Conservation (phyloP, 2,329 filamentous ascomycete species). For the Sarocladiaceae sp. region DNA sequence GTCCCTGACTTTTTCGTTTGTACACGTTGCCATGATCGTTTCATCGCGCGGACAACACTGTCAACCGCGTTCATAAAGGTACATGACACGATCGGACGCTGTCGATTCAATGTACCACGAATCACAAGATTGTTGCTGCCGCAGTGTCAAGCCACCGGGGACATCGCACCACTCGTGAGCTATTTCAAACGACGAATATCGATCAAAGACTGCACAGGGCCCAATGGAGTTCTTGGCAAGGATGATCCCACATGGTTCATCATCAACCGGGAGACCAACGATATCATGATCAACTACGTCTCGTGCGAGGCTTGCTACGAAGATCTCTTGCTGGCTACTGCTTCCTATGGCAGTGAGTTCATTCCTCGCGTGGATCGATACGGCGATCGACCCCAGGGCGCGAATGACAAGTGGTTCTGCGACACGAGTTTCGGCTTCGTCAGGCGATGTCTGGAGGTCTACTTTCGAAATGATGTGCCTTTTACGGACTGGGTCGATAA, state of each 20-base stretch:
- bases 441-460: constrained; percentile 14
- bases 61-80: constrained; percentile 23
- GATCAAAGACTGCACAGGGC: constrained; percentile 26
- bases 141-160: constrained; percentile 21
- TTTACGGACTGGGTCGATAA: constrained; percentile 23
- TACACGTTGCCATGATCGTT: constrained; percentile 34
- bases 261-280: constrained; percentile 16
- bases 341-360: constrained; percentile 26
- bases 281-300: constrained; percentile 27
- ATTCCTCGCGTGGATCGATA: constrained; percentile 11
- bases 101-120: constrained; percentile 27
- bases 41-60: constrained; percentile 28
- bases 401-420: constrained; percentile 27
- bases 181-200: constrained; percentile 24
- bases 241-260: constrained; percentile 28
- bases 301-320: constrained; percentile 35
- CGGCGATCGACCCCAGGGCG: constrained; percentile 17
- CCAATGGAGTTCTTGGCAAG: constrained; percentile 13
- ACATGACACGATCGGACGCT: constrained; percentile 17
- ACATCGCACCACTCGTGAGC: constrained; percentile 18
- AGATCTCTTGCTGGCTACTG: constrained; percentile 23
- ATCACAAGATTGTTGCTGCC: constrained; percentile 30
- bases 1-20: constrained; percentile 31
- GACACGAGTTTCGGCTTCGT: constrained; percentile 24
- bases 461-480: constrained; percentile 13